Evolutionary conservation across 2,329 filamentous ascomycete species (phyloP).

Genomic region (Ampelomyces quisqualis): DNA sequence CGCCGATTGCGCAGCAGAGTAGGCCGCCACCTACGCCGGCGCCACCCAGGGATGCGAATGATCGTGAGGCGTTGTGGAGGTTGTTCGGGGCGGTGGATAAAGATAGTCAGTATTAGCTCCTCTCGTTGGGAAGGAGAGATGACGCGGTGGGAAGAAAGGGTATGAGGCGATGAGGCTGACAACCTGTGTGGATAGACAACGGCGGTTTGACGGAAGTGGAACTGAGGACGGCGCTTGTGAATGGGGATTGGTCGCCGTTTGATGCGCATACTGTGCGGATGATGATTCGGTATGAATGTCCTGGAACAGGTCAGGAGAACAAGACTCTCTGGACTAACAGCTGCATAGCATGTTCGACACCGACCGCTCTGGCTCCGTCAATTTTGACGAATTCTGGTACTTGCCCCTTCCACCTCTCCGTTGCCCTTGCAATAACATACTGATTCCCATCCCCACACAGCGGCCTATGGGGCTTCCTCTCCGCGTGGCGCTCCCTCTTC

Average conservation of each 20-base stretch:
- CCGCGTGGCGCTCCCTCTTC: conserved; percentile 90
- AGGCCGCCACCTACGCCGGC: conserved; percentile 51
- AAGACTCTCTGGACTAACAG: background rate
- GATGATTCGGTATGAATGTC: conserved; percentile 70
- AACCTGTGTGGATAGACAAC: conserved; percentile 57
- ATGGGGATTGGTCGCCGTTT: conserved; percentile 93
- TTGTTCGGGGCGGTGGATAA: conserved; percentile 92
- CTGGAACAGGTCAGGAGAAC: background rate
- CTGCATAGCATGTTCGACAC: conserved; percentile 82
- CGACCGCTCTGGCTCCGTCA: conserved; percentile 83
- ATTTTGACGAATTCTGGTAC: conserved; percentile 88
- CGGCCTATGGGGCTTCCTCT: conserved; percentile 92
- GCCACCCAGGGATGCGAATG: conserved; percentile 58
- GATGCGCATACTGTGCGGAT: conserved; percentile 92
- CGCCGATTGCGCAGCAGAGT: conserved; percentile 49
- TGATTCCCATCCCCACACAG: conserved; percentile 29
- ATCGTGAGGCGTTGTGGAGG: conserved; percentile 72
- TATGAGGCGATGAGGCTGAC: conserved; percentile 15
- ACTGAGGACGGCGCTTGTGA: conserved; percentile 86
- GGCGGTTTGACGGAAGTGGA: conserved; percentile 84
- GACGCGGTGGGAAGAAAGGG: too few species aligned
- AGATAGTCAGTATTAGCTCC: conserved; percentile 57
- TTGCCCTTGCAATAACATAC: conserved; percentile 4
- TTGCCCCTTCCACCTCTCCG: conserved; percentile 5
- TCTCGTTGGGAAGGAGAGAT: background rate